Evolutionary conservation across 495 filamentous ascomycete genomes (phyloP).

Genomic region (Aspergillus heteromorphus): DNA sequence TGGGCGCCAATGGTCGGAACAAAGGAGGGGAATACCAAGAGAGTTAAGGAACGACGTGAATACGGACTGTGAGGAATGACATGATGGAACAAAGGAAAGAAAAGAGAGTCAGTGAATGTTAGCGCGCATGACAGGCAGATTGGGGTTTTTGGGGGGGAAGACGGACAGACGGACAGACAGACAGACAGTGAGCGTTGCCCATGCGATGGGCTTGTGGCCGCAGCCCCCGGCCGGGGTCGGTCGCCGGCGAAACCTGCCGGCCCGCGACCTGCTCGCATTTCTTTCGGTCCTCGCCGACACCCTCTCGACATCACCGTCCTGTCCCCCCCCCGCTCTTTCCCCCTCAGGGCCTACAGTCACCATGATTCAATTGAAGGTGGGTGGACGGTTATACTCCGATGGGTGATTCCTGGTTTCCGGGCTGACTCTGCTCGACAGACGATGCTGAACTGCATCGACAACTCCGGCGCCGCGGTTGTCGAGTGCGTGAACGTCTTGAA

Average conservation of each 20-base stretch:
- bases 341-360: slow-evolving; percentile 36
- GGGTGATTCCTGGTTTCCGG: not conserved
- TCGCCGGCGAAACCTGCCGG: slow-evolving; percentile 22
- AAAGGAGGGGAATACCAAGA: slow-evolving; percentile 2
- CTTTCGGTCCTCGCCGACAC: slow-evolving; percentile 9
- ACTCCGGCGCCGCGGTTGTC: slow-evolving; percentile 95
- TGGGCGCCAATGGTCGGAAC: slow-evolving; percentile 3
- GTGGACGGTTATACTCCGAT: not conserved
- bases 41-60: slow-evolving; percentile 7
- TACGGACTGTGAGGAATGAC: not conserved
- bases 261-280: slow-evolving; percentile 20
- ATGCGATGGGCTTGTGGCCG: not conserved
- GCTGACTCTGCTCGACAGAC: slow-evolving; percentile 52
- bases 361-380: slow-evolving; percentile 99
- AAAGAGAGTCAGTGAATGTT: slow-evolving; percentile 10
- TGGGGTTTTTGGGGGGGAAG: too few species aligned
- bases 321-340: slow-evolving; percentile 1
- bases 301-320: slow-evolving; percentile 8
- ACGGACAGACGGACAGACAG: too few species aligned
- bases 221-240: slow-evolving; percentile 19
- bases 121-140: slow-evolving; percentile 4
- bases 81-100: slow-evolving; percentile 8
- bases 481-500: slow-evolving; percentile 90
- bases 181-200: slow-evolving; percentile 7
- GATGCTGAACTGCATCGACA: slow-evolving; percentile 99